Percentiles rank a stretch among this genome's conserved stretches.
These are phyloP conservation scores for Boletus holoroseus DNA, from an alignment of 1,284 basidiomycete genomes.

Conservation along the genomic window DNA sequence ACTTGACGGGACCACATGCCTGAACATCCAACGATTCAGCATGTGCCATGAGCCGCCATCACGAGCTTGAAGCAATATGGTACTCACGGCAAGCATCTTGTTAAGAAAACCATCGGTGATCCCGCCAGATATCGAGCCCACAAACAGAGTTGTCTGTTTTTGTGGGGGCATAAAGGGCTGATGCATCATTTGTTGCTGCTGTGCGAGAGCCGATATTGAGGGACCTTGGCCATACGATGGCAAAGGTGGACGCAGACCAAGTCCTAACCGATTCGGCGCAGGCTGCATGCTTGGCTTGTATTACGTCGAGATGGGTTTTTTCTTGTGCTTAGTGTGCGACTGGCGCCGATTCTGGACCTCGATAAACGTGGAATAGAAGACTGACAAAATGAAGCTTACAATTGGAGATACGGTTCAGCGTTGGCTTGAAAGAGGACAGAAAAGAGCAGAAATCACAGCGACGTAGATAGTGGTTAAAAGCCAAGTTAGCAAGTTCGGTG, in stretches of 20 bases:
- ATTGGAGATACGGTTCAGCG: not conserved
- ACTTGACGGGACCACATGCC: slow-evolving; percentile 84
- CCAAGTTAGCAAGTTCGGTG: not conserved
- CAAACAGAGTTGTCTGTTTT: slow-evolving; percentile 70
- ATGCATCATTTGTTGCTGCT: slow-evolving; percentile 65
- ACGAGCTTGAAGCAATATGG: not conserved
- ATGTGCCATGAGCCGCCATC: not conserved
- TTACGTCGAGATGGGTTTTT: not conserved
- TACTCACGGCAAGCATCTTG: slow-evolving; percentile 68
- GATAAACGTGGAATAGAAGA: slow-evolving; percentile 1
- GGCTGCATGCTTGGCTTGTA: slow-evolving; percentile 52
- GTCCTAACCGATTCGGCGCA: slow-evolving; percentile 66
- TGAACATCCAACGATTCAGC: slow-evolving; percentile 29
- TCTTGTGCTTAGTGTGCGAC: not conserved
- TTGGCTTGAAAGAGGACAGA: not conserved
- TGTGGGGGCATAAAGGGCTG: slow-evolving; percentile 56
- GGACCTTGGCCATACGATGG: slow-evolving; percentile 81
- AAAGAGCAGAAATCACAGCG: not conserved
- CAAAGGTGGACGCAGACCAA: slow-evolving; percentile 78
- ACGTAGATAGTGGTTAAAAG: slow-evolving; percentile 8
- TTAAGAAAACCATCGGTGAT: slow-evolving; percentile 79
- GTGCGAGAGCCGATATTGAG: slow-evolving; percentile 80
- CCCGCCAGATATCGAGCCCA: slow-evolving; percentile 93
- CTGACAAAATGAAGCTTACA: slow-evolving; percentile 2
- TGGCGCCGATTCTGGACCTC: not conserved